Conservation (phyloP, 345 rosid species). For the Hibiscus syriacus region DNA sequence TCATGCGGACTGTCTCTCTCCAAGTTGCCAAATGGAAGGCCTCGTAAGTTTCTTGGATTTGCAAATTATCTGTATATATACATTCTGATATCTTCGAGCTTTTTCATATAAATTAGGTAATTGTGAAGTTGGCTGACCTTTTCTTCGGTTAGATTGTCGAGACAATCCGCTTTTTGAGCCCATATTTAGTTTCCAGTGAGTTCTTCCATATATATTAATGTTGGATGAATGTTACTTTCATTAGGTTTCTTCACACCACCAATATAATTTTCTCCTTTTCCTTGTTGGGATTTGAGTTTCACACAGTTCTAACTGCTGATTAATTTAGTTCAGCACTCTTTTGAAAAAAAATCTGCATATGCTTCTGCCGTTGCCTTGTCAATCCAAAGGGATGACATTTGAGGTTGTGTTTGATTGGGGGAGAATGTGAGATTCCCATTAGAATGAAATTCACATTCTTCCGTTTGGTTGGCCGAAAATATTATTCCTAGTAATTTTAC, state of each 20-base stretch:
- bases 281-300: not conserved
- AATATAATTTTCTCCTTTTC: no score
- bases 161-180: no score
- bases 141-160: no score
- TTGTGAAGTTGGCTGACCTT: not conserved
- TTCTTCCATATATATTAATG: not conserved
- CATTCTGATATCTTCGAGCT: no score
- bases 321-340: slow-evolving; percentile 24
- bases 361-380: slow-evolving; percentile 34
- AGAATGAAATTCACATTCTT: no score
- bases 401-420: no score
- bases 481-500: no score
- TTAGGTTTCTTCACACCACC: no score
- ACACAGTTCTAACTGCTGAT: no score
- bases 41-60: slow-evolving; percentile 27
- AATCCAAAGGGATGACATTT: slow-evolving; percentile 37
- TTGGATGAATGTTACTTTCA: not conserved
- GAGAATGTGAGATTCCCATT: no score
- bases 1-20: slow-evolving; percentile 13
- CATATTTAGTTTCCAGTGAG: no score
- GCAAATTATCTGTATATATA: not conserved
- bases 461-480: no score
- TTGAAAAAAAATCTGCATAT: slow-evolving; percentile 18
- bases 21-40: slow-evolving; percentile 26
- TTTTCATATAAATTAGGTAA: not conserved